Evolutionary conservation across 805 yeast species (phyloP).

Genomic region (Lachancea kluyveri): DNA sequence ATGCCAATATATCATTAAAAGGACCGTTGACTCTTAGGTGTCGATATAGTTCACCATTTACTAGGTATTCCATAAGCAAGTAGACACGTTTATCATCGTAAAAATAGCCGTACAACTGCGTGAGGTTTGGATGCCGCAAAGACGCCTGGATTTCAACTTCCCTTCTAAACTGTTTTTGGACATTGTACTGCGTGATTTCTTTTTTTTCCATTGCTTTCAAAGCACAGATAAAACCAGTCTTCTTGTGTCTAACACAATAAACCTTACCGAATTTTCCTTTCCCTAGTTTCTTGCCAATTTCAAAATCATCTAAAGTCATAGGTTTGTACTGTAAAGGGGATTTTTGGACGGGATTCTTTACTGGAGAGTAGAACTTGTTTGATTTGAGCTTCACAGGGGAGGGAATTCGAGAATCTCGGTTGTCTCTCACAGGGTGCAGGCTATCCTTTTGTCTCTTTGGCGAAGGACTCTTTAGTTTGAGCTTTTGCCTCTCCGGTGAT

Average conservation of each 20-base stretch:
- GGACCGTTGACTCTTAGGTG: conserved; percentile 58
- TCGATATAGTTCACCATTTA: conserved; percentile 81
- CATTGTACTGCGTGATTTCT: conserved; percentile 67
- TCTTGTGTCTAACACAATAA: conserved; percentile 75
- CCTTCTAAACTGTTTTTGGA: conserved; percentile 79
- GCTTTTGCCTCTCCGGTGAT: background rate
- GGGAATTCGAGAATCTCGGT: background rate
- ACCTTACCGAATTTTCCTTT: conserved; percentile 93
- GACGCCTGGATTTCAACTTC: conserved; percentile 88
- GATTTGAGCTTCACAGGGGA: conserved; percentile 1
- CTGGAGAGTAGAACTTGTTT: conserved; percentile 1
- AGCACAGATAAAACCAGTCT: conserved; percentile 78
- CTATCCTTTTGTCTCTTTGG: no score
- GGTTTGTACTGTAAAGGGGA: conserved; percentile 3
- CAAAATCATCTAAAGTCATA: conserved; percentile 52
- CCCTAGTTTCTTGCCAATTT: conserved; percentile 80
- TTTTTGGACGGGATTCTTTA: background rate
- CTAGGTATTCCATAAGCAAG: conserved; percentile 75
- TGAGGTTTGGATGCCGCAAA: conserved; percentile 70
- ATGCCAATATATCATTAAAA: conserved; percentile 67
- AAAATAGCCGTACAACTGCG: conserved; percentile 81
- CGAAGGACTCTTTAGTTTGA: no score
- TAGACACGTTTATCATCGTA: conserved; percentile 77
- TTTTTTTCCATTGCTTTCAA: conserved; percentile 84
- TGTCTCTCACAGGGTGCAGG: background rate